Conservation (phyloP, 1,139 yeast genomes). For the Zygoascus meyerae region DNA sequence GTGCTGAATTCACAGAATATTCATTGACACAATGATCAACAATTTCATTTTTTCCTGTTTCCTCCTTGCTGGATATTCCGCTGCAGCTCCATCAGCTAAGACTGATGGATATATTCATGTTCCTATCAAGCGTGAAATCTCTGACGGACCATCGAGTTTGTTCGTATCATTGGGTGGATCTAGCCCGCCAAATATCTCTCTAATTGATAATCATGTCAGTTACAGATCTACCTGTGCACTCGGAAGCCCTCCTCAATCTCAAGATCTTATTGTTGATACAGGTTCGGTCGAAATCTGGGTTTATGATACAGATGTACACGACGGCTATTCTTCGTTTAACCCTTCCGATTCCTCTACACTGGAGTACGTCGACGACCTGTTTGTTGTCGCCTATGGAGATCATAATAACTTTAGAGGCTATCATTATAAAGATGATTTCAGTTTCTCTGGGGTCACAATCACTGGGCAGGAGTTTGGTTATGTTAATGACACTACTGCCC, state of each 20-base stretch:
- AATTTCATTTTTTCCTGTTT: no score
- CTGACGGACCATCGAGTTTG: no score
- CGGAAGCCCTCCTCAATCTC: constrained; percentile 51
- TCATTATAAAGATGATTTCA: constrained; percentile 40
- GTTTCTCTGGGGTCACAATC: constrained; percentile 5
- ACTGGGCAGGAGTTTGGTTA: constrained; percentile 7
- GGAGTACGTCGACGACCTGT: constrained; percentile 16
- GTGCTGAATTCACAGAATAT: neutral
- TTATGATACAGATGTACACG: constrained; percentile 20
- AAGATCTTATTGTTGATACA: constrained; percentile 44
- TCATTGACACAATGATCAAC: neutral
- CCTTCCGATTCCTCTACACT: constrained; percentile 13
- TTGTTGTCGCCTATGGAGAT: constrained; percentile 26
- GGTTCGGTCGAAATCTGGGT: constrained; percentile 47
- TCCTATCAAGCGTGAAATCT: no score
- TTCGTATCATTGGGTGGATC: no score
- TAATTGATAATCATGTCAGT: constrained; percentile 13
- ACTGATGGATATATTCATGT: neutral
- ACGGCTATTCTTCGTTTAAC: constrained; percentile 2
- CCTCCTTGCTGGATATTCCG: no score
- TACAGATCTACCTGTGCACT: constrained; percentile 42
- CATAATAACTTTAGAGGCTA: constrained; percentile 37
- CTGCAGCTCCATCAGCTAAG: neutral
- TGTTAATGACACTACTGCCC: neutral
- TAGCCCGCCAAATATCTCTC: neutral